Conservation (phyloP, 176 grass and related monocot genomes). For the bread wheat (Triticum aestivum) region DNA sequence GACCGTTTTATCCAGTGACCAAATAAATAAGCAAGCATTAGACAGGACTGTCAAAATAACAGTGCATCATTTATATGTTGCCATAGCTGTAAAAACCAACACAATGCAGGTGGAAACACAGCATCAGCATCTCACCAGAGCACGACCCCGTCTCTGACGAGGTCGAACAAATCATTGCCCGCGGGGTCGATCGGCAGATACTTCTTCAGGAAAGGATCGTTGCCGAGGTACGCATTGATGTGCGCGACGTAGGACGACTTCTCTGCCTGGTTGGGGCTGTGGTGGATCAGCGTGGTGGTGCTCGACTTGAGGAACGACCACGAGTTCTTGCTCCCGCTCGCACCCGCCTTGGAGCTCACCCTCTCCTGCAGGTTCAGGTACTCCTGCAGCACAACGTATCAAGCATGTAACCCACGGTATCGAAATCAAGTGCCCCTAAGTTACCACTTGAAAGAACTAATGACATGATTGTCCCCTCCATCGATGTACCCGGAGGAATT, state of each 20-base stretch:
- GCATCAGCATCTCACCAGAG: slow-evolving; percentile 3
- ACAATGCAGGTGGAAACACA: neutral
- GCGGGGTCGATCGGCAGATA: neutral
- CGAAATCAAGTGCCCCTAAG: neutral
- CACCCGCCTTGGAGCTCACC: slow-evolving; percentile 48
- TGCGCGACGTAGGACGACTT: slow-evolving; percentile 94
- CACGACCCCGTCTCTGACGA: neutral
- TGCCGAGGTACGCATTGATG: slow-evolving; percentile 81
- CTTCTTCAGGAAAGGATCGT: slow-evolving; percentile 72
- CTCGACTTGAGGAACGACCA: slow-evolving; percentile 84
- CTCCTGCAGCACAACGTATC: slow-evolving; percentile 34
- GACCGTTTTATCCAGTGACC: neutral
- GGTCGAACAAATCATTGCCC: neutral
- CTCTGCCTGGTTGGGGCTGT: slow-evolving; percentile 85
- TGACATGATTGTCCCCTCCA: too few species aligned
- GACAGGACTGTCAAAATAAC: neutral
- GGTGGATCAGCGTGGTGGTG: slow-evolving; percentile 83
- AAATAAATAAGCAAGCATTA: neutral
- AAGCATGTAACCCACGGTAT: neutral
- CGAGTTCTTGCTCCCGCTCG: slow-evolving; percentile 39
- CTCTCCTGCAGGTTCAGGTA: slow-evolving; percentile 74
- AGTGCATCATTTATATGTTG: neutral
- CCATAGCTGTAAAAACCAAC: neutral
- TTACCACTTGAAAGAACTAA: neutral
- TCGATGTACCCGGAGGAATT: slow-evolving; percentile 54